Evolutionary conservation across 257 asterid genomes (phyloP).

Genomic region (Phtheirospermum japonicum): DNA sequence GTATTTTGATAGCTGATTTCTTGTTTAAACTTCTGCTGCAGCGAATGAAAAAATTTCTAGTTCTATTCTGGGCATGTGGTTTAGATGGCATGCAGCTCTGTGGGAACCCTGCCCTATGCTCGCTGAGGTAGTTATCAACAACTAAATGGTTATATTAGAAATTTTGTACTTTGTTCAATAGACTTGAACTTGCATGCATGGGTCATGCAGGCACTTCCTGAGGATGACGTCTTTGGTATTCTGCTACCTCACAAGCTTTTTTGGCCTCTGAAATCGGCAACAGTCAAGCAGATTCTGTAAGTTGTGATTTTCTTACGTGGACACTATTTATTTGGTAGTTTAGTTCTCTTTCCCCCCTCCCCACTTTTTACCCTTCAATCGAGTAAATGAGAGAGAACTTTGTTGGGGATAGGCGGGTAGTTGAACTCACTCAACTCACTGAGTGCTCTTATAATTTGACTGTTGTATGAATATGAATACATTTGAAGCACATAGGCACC

Average conservation of each 20-base stretch:
- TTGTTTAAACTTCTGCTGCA: slow-evolving; percentile 29
- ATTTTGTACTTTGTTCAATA: slow-evolving; percentile 1
- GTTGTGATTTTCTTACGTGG: slow-evolving; percentile 26
- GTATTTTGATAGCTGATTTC: slow-evolving; percentile 22
- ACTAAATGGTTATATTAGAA: background rate
- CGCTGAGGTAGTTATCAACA: slow-evolving; percentile 39
- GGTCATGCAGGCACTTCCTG: slow-evolving; percentile 38
- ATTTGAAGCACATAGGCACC: background rate
- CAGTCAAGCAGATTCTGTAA: slow-evolving; percentile 60
- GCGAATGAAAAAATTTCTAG: slow-evolving; percentile 53
- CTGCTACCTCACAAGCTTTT: slow-evolving; percentile 63
- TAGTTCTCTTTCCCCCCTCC: background rate
- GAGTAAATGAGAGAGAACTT: background rate
- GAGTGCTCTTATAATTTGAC: background rate
- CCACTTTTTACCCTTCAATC: background rate
- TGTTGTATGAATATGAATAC: background rate
- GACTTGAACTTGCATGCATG: slow-evolving; percentile 16
- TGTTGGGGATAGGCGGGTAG: background rate
- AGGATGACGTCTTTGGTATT: slow-evolving; percentile 34
- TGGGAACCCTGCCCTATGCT: slow-evolving; percentile 61
- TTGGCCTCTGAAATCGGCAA: slow-evolving; percentile 52
- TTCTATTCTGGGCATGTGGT: slow-evolving; percentile 81
- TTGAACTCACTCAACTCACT: background rate
- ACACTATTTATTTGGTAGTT: slow-evolving; percentile 19
- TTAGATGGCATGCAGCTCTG: slow-evolving; percentile 75